Evolutionary conservation across 805 yeast species (phyloP), one percentile per base, ranked within the genome.

Genomic region (Wickerhamiella sorbophila): DNA sequence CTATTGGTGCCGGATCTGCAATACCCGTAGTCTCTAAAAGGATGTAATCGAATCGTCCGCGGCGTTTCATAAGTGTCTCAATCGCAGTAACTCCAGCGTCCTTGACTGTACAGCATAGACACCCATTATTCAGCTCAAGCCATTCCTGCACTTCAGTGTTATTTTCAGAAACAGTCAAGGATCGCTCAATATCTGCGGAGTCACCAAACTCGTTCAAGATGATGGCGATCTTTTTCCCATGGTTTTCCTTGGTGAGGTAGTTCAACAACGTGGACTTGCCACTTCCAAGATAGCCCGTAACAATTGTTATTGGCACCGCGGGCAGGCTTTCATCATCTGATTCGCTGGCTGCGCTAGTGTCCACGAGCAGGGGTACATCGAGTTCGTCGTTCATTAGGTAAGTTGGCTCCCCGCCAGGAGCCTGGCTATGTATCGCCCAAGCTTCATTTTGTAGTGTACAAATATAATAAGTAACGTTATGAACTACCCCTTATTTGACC

Each of bases 1-100:
- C 95, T 21, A 91, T 85, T 0, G 97, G 97, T 0, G 87, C 96
- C 0, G 98, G 98, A 56, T 91, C 97, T 0, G 98, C 98, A 14
- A 91, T 70, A 0, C 98, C 98, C 0, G 95, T 85, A 0, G 98
- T 91, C 56, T 91, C 98, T 41, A 91, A 64, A 19, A 91, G 58
- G n/a, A 91, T 86, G 55, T 88, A 81, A 60, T 91, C 98, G 40
- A 88, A 86, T 40, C 71, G 70, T 26, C 77, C 79, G 26, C 78
- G 71, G 40, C 77, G 71, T 24, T 75, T 78, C 46, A 88, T 77
- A 51, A 91, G 70, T 44, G 83, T 74, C 58, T 91, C 98, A 41
- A 91, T 86, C 0, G 98, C 98, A 33, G 80, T 70, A 1, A 91
- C 96, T 4, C 98, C 98, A 43, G 78, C 81, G 58, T 87, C 96